A percentile compares a stretch with the other conserved stretches of the same genome.
phyloP scores from a whole-genome alignment of 1,284 basidiomycete genomes.

The Puccinia horiana region DNA sequence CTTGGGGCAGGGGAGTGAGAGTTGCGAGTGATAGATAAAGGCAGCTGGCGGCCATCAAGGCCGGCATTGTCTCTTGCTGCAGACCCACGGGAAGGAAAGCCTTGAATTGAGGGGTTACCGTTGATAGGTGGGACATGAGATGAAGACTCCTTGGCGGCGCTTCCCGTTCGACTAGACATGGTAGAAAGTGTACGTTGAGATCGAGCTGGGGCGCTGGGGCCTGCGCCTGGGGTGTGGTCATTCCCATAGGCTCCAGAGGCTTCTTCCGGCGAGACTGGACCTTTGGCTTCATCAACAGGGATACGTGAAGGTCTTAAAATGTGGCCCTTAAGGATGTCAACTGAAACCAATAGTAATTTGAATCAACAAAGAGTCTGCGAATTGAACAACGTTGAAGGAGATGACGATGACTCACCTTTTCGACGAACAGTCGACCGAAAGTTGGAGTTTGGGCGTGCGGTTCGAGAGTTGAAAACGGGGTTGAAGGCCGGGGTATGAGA shows the following conservation, averaged over 20 bases:
- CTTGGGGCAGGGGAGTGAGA: neutral
- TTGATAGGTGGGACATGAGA: neutral
- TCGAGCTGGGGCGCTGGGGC: neutral
- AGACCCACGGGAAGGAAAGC: neutral
- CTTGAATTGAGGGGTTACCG: neutral
- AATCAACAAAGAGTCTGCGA: neutral
- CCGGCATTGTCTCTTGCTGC: neutral
- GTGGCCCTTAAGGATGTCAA: slow-evolving; percentile 9
- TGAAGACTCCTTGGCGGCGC: neutral
- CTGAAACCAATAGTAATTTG: neutral
- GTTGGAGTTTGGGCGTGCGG: neutral
- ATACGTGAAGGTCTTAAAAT: slow-evolving; percentile 3
- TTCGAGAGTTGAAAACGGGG: slow-evolving; percentile 3
- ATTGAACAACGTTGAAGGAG: neutral
- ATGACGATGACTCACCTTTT: neutral
- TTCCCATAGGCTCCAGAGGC: neutral
- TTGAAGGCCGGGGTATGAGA: slow-evolving; percentile 22
- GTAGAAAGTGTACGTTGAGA: neutral
- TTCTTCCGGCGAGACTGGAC: neutral
- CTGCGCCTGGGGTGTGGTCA: neutral
- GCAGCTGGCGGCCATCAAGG: neutral
- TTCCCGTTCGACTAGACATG: slow-evolving; percentile 6
- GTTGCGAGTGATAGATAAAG: neutral
- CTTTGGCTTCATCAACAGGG: slow-evolving; percentile 15
- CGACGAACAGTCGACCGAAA: slow-evolving; percentile 24